Evolutionary conservation across 2,329 filamentous ascomycete species (phyloP).

Genomic region (Verticillium nonalfalfae): DNA sequence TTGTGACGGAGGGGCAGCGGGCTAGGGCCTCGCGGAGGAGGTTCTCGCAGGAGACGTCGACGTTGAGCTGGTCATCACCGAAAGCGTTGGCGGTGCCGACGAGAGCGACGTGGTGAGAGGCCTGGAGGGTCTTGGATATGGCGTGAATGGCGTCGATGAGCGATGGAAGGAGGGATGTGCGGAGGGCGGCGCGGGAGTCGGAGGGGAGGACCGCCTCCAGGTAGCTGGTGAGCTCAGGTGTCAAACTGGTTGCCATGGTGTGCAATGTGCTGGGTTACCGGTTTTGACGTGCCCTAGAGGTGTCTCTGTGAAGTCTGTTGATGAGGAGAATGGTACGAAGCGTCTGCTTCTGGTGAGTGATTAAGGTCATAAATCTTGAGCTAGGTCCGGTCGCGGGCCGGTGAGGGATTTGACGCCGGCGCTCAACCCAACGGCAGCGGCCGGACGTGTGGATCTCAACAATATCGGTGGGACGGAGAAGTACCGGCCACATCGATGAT

Average conservation of each 20-base stretch:
- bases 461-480: neutral
- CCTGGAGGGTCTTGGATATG: conserved; percentile 37
- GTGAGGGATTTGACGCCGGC: neutral
- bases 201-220: conserved; percentile 17
- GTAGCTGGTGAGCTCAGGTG: conserved; percentile 3
- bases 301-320: neutral
- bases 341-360: neutral
- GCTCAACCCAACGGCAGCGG: neutral
- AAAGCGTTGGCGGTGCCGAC: conserved; percentile 48
- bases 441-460: neutral
- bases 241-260: neutral
- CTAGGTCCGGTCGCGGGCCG: neutral
- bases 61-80: conserved; percentile 54
- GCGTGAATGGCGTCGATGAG: conserved; percentile 37
- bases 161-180: conserved; percentile 38
- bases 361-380: neutral
- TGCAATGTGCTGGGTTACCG: neutral
- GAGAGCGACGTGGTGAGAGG: conserved; percentile 35
- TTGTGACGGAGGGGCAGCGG: conserved; percentile 35
- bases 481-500: neutral
- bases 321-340: neutral
- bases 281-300: neutral
- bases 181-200: conserved; percentile 23
- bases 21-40: conserved; percentile 38
- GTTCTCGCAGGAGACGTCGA: conserved; percentile 46